Evolutionary conservation across 768 basidiomycete species (phyloP).

Genomic region (Paxillus rubicundulus): DNA sequence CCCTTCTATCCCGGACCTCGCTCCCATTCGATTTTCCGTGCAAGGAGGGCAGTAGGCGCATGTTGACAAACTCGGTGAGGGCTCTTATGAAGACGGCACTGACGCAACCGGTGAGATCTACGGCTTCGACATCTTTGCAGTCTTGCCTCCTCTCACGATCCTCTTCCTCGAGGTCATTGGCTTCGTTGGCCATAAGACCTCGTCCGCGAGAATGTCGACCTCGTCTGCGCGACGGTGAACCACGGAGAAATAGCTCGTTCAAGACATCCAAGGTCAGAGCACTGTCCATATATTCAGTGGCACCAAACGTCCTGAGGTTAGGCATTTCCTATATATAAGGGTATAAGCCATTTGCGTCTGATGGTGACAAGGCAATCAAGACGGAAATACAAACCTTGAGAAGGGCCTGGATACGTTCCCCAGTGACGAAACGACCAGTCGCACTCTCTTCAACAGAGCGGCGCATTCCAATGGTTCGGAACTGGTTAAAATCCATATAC

Average conservation of each 20-base stretch:
- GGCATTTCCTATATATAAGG: constrained; percentile 88
- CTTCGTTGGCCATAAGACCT: constrained; percentile 43
- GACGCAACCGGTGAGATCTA: constrained; percentile 95
- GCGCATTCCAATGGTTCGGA: constrained; percentile 94
- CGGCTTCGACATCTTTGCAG: constrained; percentile 77
- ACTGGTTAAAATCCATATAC: constrained; percentile 93
- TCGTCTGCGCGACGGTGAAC: constrained; percentile 64
- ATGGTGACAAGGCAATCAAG: background rate
- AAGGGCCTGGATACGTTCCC: constrained; percentile 74
- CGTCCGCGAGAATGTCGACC: constrained; percentile 70
- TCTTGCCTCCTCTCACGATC: constrained; percentile 72
- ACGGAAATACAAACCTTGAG: constrained; percentile 55
- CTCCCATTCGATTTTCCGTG: constrained; percentile 45
- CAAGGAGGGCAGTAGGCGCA: constrained; percentile 50
- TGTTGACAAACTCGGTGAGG: constrained; percentile 76
- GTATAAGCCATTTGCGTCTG: background rate
- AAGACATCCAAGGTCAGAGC: constrained; percentile 83
- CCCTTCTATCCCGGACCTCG: constrained; percentile 35
- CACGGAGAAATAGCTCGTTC: constrained; percentile 87
- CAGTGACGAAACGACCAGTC: constrained; percentile 89
- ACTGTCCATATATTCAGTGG: constrained; percentile 98
- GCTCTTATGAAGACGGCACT: constrained; percentile 86
- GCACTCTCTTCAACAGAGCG: constrained; percentile 89
- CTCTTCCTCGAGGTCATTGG: constrained; percentile 67
- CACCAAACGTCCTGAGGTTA: constrained; percentile 82